Evolutionary conservation across 352 stramenopile genomes (phyloP), one percentile per base, ranked within the genome.

Genomic region (Elongisporangium senticosum): DNA sequence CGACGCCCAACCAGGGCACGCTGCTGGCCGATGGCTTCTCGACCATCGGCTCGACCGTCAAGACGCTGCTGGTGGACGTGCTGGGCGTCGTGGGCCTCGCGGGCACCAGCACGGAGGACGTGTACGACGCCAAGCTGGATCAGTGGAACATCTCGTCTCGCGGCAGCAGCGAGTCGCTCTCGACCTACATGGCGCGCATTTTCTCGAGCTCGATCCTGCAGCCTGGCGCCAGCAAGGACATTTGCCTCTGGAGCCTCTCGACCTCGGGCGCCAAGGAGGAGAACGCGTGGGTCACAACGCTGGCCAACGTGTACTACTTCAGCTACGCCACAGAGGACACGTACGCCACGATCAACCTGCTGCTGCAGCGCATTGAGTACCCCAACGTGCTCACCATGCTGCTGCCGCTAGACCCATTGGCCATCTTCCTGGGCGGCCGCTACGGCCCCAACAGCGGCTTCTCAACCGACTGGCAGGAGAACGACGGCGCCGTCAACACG

Each of bases 71-170:
- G 0, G 62, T 74, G 24, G 68, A 71, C 14, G 59, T 77, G 11
- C 64, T 83, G 7, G 63, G 62, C 0, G 56, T 72, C 19, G 53
- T 76, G 4, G 66, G 63, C 2, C 20, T 65, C 24, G 50, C 19
- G 22, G 72, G 73, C 15, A 68, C 74, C 20, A 58, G 62, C 5
- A 56, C 62, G 2, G 53, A 70, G 23, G 51, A 58, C 21, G 21
- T 79, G 21, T 85, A 85, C 59, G 78, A 88, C 52, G 70, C 61
- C 7, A 71, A 85, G 57, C 50, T 88, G 20, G 78, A 86, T 51
- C 78, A 88, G 24, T 88, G 75, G 74, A 67, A 67, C 19, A 72
- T 69, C 56, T 64, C 65, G 14, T 52, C 67, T 11, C 65, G 73
- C 21, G 61, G 65, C 23, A 55, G 64, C 22, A 67, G 67, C 24